Evolutionary conservation across 148 eudicot genomes (phyloP).

Genomic region (Amaranthus palmeri): DNA sequence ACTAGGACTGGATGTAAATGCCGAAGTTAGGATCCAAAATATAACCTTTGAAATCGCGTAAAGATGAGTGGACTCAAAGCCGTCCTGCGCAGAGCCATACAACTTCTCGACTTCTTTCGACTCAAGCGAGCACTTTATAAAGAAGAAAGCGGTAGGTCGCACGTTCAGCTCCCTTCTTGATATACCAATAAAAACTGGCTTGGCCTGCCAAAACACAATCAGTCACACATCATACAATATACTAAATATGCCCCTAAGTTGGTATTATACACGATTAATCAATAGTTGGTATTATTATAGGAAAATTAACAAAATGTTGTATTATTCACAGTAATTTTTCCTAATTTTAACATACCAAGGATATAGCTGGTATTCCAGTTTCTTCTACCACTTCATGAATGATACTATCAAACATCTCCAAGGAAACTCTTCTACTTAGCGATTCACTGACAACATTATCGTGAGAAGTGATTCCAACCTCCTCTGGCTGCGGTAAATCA

Average conservation of each 20-base stretch:
- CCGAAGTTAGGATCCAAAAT: background rate
- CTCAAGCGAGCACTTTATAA: slow-evolving; percentile 64
- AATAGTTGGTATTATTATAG: too few species aligned
- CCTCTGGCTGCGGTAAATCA: slow-evolving; percentile 60
- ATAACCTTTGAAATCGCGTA: slow-evolving; percentile 58
- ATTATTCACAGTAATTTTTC: too few species aligned
- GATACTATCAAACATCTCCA: slow-evolving; percentile 95
- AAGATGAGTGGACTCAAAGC: slow-evolving; percentile 88
- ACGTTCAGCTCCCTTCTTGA: slow-evolving; percentile 81
- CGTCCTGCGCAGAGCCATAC: slow-evolving; percentile 77
- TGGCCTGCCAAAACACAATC: slow-evolving; percentile 37
- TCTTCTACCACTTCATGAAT: slow-evolving; percentile 90
- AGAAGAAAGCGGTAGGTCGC: slow-evolving; percentile 94
- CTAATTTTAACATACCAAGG: slow-evolving; percentile 62
- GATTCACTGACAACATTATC: slow-evolving; percentile 26
- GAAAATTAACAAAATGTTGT: too few species aligned
- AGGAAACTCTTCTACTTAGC: slow-evolving; percentile 45
- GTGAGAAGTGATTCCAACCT: slow-evolving; percentile 54
- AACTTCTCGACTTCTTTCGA: slow-evolving; percentile 72
- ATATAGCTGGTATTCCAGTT: slow-evolving; percentile 68
- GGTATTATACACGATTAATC: too few species aligned
- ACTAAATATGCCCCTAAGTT: too few species aligned
- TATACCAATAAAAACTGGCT: slow-evolving; percentile 74
- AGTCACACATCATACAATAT: background rate
- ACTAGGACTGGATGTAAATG: background rate